Conservation (phyloP, 805 yeast genomes). For the Metschnikowia gelsemii region DNA sequence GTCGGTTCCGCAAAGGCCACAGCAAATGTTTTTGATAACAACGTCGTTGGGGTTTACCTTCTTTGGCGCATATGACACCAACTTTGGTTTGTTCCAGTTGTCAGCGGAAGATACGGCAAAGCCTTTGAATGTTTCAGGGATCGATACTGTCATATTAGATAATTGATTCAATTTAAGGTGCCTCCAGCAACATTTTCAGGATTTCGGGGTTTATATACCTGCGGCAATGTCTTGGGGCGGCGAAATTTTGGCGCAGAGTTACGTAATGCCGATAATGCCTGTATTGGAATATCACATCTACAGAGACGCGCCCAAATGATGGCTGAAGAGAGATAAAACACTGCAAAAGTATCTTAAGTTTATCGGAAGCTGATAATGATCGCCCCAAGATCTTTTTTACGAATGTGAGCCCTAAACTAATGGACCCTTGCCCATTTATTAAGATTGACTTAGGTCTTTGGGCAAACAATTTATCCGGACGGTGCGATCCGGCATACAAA, state of each 20-base stretch:
- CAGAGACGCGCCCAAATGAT: not conserved
- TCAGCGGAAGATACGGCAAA: constrained; percentile 51
- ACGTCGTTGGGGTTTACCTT: constrained; percentile 23
- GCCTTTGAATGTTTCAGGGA: constrained; percentile 60
- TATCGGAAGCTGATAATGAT: too few species aligned
- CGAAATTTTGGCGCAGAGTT: constrained; percentile 1
- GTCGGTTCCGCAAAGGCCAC: constrained; percentile 24
- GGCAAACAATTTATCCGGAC: too few species aligned
- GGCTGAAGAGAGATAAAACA: too few species aligned
- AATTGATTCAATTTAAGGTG: not conserved
- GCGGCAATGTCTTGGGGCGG: constrained; percentile 1
- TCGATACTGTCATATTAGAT: constrained; percentile 11
- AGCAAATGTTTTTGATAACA: constrained; percentile 29
- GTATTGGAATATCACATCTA: not conserved
- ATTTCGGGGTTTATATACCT: not conserved
- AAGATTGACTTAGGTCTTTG: too few species aligned
- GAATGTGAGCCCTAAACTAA: too few species aligned
- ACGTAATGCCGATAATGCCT: constrained; percentile 1
- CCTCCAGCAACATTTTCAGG: too few species aligned
- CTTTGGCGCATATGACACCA: constrained; percentile 51
- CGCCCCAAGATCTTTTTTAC: too few species aligned
- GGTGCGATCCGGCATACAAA: too few species aligned
- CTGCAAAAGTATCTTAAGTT: too few species aligned
- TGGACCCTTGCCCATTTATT: too few species aligned
- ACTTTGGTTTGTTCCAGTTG: constrained; percentile 57